Percentiles rank a stretch among this genome's conserved stretches.
phyloP scores from a whole-genome alignment of 805 yeast genomes.

The Zygotorulaspora florentina region DNA sequence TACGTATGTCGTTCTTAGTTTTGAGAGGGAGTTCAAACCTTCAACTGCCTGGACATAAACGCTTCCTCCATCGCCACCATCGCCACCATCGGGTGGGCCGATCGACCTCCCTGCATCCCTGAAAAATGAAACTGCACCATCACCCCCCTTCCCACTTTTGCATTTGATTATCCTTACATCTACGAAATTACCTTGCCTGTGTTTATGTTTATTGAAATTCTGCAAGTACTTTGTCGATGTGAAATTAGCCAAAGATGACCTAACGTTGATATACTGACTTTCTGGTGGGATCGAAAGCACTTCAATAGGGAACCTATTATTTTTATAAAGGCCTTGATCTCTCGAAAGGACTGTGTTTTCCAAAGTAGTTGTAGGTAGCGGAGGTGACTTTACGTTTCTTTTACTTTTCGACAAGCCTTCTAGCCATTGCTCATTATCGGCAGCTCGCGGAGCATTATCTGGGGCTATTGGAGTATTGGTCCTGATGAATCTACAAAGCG shows the following conservation, averaged over 20 bases:
- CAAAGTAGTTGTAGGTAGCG: not conserved
- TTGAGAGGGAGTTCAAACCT: conserved; percentile 67
- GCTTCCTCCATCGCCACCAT: conserved; percentile 92
- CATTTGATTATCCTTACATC: conserved; percentile 69
- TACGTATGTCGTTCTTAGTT: conserved; percentile 57
- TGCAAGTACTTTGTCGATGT: conserved; percentile 29
- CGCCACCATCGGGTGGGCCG: conserved; percentile 99
- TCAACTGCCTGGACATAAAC: conserved; percentile 78
- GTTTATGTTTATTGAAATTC: conserved; percentile 42
- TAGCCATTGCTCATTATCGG: conserved; percentile 44
- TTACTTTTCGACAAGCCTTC: conserved; percentile 18
- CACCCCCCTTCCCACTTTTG: conserved; percentile 81
- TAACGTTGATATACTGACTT: conserved; percentile 19
- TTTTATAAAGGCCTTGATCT: not conserved
- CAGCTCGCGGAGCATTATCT: conserved; percentile 40
- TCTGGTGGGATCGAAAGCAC: conserved; percentile 23
- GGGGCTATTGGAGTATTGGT: conserved; percentile 21
- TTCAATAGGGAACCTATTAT: conserved; percentile 11
- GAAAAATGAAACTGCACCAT: conserved; percentile 80
- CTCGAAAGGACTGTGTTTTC: not conserved
- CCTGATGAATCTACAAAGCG: conserved; percentile 2
- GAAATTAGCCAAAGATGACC: conserved; percentile 25
- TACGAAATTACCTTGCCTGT: conserved; percentile 40
- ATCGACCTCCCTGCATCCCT: conserved; percentile 78
- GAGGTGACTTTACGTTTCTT: not conserved